Conservation (phyloP, 495 filamentous ascomycete species). For the Letharia lupina region DNA sequence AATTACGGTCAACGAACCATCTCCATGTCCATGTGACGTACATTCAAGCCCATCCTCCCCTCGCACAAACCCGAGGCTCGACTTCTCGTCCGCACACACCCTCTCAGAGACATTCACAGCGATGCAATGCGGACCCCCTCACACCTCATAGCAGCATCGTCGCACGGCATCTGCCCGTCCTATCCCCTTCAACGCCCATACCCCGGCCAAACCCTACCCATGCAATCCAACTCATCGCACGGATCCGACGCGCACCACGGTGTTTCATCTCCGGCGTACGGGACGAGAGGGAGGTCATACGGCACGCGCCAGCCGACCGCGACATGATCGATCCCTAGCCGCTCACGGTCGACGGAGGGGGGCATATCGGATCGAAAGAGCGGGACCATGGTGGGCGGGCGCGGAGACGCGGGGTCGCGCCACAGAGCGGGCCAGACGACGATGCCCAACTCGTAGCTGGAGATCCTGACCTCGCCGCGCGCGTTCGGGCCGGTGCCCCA, state of each 20-base stretch:
- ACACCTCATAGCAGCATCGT: too few relatives aligned
- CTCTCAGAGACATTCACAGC: too few relatives aligned
- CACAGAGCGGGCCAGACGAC: slow-evolving; percentile 75
- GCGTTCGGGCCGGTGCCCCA: slow-evolving; percentile 61
- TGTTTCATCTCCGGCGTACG: slow-evolving; percentile 52
- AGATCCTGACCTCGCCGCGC: slow-evolving; percentile 55
- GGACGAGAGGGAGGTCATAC: slow-evolving; percentile 68
- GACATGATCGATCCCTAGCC: slow-evolving; percentile 30
- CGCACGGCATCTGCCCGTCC: too few relatives aligned
- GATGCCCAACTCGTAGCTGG: slow-evolving; percentile 81
- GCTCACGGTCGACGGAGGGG: slow-evolving; percentile 30
- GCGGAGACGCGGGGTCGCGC: slow-evolving; percentile 25
- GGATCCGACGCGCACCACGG: slow-evolving; percentile 71
- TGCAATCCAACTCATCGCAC: slow-evolving; percentile 60
- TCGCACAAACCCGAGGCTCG: too few relatives aligned
- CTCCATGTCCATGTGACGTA: not conserved
- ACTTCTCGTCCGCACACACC: too few relatives aligned
- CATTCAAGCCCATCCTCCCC: not conserved
- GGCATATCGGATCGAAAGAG: slow-evolving; percentile 41
- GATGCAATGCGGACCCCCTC: too few relatives aligned
- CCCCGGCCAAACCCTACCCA: slow-evolving; percentile 47
- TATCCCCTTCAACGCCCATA: not conserved
- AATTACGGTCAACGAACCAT: not conserved
- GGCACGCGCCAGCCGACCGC: slow-evolving; percentile 69
- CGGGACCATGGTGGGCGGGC: slow-evolving; percentile 52